Base-by-base conservation (phyloP, 495 filamentous ascomycete species). In the Amorphotheca resinae region DNA sequence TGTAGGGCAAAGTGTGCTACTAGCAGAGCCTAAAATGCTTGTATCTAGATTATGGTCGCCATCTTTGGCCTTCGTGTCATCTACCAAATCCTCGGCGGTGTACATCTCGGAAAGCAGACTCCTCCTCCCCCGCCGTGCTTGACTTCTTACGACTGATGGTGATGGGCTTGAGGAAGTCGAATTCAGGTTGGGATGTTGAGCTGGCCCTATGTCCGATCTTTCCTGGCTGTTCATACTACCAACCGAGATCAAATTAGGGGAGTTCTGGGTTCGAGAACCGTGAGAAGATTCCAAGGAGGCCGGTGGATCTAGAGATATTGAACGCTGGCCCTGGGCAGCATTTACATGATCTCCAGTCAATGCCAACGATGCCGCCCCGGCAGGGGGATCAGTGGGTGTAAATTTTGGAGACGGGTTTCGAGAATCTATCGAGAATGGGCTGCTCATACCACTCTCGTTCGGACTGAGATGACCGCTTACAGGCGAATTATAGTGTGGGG, bases 51-150 rank as follows among this genome's bases (percentile, higher is more conserved):
- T 11, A 11, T 28, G 5, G 11, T 28, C 11, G 11, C 25, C 11
- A 5, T 11, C 25, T 5, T 11, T 28, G 25, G 25, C 25, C 11
- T 5, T 28, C 5, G 25, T 16, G 11, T 37, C 18, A 4, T 37
- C 34, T 5, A 18, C 34, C 22, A 51, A 40, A 17, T 49, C 42
- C 4, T 53, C 54, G 7, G 45, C 36, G 6, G 46, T 53, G 20
- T 25, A 53, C 5, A 57, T 41, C 35, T 57, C 54, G 9, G 54
- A 57, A 16, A 57, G 49, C 44, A 45, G 35, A 36, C 54, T 53
- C 28, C 40, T 51, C n/a, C 54, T 44, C 30, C 42, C 11, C 9
- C 42, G 36, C n/a, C 33, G 2, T 2, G 18, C 39, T 32, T 8
- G 33, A 9, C n/a, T 46, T 20, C 36, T 43, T 26, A 35, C 34